Evolutionary conservation across 345 rosid species (phyloP), one percentile per base, ranked within the genome.

Genomic region (Syzygium oleosum): DNA sequence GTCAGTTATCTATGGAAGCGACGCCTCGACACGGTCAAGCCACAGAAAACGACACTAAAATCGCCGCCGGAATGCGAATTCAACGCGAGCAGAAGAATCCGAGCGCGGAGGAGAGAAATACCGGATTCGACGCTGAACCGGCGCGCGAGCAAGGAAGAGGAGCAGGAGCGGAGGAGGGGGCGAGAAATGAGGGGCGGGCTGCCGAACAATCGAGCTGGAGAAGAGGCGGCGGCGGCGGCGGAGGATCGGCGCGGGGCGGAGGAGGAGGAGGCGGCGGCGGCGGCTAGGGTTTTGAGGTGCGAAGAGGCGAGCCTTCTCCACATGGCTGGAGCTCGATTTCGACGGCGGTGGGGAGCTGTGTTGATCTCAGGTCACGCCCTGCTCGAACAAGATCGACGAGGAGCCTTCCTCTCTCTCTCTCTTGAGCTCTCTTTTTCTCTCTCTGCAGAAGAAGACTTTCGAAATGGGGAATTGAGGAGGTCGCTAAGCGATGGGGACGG

Each of bases 201-300:
- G n/a, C 56, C 23, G 85, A 80, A 85, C 55, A 52, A 31, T 38
- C 85, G 87, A 43, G 54, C 83, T 4, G 79, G 22, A 55, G 59
- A 68, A 29, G 78, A 21, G 73, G 73, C 31, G 68, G 68, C 31
- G 68, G 29, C 87, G 53, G 87, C 55, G 52, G 63, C 22, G 17
- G 84, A 78, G 63, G 68, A 85, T 85, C 89, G 87, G 87, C 86
- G 80, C 14, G 87, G 58, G 38, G 89, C 77, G 54, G 89, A n/a
- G 84, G 89, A 73, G 54, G 89, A n/a, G 63, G 86, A 65, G 12
- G 54, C 31, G 51, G 87, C 41, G 85, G 63, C 43, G 54, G 87
- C 19, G 85, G 88, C 88, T 89, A 84, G 90, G 90, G 90, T 86
- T 86, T 86, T 89, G 86, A 89, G 90, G 55, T 84, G 87, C 29